These are phyloP conservation scores for Coemansia umbellata DNA, from an alignment of 192 early-diverging fungal species.

Conservation along the genomic window DNA sequence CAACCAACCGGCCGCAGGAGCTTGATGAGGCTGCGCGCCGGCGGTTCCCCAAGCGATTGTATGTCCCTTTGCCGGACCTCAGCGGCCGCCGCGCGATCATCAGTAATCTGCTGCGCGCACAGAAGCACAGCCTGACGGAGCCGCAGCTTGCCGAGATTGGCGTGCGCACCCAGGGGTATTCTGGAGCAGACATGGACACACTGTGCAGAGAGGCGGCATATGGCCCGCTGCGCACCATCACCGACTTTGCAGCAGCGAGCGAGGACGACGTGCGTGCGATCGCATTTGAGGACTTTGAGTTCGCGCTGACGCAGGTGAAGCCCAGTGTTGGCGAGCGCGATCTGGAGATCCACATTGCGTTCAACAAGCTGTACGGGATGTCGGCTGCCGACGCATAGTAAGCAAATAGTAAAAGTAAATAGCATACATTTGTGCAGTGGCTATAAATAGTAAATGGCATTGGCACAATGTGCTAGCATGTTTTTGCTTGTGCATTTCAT, in stretches of 20 bases:
- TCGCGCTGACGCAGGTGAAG: slow-evolving; percentile 76
- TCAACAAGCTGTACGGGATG: slow-evolving; percentile 72
- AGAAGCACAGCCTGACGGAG: slow-evolving; percentile 56
- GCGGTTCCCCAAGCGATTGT: slow-evolving; percentile 67
- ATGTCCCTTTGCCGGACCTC: slow-evolving; percentile 82
- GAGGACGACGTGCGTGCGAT: slow-evolving; percentile 73
- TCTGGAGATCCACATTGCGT: slow-evolving; percentile 66
- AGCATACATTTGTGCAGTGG: background rate
- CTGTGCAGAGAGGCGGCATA: slow-evolving; percentile 70
- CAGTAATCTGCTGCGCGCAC: slow-evolving; percentile 55
- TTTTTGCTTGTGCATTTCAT: too few relatives aligned
- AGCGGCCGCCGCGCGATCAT: slow-evolving; percentile 65
- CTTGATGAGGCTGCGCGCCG: slow-evolving; percentile 89
- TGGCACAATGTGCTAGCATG: too few relatives aligned
- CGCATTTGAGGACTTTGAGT: slow-evolving; percentile 66
- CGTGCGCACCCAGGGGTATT: slow-evolving; percentile 67
- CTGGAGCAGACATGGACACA: slow-evolving; percentile 87
- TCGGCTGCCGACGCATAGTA: slow-evolving; percentile 18
- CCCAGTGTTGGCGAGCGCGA: slow-evolving; percentile 84
- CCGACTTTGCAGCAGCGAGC: slow-evolving; percentile 52
- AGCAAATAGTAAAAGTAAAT: too few relatives aligned
- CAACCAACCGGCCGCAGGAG: slow-evolving; percentile 77
- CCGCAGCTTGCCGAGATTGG: slow-evolving; percentile 63
- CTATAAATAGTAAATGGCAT: background rate
- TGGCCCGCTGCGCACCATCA: slow-evolving; percentile 73